Base-by-base conservation (phyloP, 306 rosid genomes). In the Vigna mungo region DNA sequence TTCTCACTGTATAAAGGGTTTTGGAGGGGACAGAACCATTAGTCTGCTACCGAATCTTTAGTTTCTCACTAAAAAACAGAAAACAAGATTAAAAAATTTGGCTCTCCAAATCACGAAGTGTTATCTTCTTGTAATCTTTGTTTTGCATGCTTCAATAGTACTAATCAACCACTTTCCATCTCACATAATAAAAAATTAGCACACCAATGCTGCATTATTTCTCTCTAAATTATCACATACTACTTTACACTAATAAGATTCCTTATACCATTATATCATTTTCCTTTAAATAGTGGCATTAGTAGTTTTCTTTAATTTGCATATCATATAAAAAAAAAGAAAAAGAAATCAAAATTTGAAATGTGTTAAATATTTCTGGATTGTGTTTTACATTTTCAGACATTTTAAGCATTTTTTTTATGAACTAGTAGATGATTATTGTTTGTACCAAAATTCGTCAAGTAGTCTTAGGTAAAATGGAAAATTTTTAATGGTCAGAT, bases 41-140 rank as follows among this genome's bases (percentile, higher is more conserved):
- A 71, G 73, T 80, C 96, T 84, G 78, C 84, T 69, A 66, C 76
- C 80, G 94, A 93, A 93, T 93, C 96, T 91, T 86, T 88, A 83
- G 76, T 89, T 87, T 82, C 81, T 87, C 88, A 64, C 92, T 77
- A 84, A 78, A 83, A 51, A 84, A 87, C 88, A 89, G 10, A 80
- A 84, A 87, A 81, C 60, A 85, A 82, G 47, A 72, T 69, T 66
- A 68, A 75, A 65, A 37, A 30, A 66, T 3, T 23, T 69, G 66
- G 2, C 78, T 78, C 80, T 53, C 60, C 86, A 70, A 81, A 85
- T 81, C 89, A 72, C 82, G 71, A 81, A 83, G 83, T 79, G 75
- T 83, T 77, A 60, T 77, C 80, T 62, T 69, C 72, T 75, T 48
- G 54, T 77, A 80, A 82, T 86, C 90, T 86, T 72, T 61, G 64